Conservation (phyloP, 148 eudicot genomes). For the Polygonum maritimum region DNA sequence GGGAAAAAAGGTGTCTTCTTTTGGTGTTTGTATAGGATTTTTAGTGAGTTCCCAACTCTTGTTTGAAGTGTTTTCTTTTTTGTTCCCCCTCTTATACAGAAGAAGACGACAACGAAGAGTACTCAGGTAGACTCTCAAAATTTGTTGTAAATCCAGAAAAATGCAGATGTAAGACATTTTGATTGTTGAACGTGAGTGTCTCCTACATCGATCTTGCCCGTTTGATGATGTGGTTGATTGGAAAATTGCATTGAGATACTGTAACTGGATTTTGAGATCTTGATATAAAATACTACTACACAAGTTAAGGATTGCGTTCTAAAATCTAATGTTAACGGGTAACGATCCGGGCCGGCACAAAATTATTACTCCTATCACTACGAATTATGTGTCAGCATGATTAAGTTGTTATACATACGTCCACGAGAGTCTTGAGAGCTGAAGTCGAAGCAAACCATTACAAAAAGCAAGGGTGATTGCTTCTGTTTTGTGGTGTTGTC, state of each 20-base stretch:
- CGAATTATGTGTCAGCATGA: not conserved
- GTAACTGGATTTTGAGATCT: not conserved
- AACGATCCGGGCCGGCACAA: too few relatives aligned
- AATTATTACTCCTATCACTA: not conserved
- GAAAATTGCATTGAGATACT: not conserved
- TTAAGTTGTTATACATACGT: not conserved
- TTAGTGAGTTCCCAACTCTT: not conserved
- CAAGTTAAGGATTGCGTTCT: too few relatives aligned
- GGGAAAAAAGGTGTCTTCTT: not conserved
- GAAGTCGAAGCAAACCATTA: not conserved
- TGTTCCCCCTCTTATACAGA: not conserved
- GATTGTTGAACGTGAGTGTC: not conserved
- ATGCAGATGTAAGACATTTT: conserved; percentile 8
- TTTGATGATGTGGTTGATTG: not conserved
- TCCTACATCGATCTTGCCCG: not conserved
- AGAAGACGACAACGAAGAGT: not conserved
- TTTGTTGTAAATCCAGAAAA: not conserved
- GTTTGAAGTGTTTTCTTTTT: not conserved
- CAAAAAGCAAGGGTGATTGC: not conserved
- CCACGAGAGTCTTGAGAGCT: not conserved
- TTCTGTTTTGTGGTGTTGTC: not conserved
- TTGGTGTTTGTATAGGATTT: conserved; percentile 1
- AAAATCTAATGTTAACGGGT: too few relatives aligned
- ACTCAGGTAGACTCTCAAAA: not conserved
- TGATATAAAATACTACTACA: too few relatives aligned